phyloP scores from a whole-genome alignment of 345 rosid genomes.

The Cochlearia excelsa region DNA sequence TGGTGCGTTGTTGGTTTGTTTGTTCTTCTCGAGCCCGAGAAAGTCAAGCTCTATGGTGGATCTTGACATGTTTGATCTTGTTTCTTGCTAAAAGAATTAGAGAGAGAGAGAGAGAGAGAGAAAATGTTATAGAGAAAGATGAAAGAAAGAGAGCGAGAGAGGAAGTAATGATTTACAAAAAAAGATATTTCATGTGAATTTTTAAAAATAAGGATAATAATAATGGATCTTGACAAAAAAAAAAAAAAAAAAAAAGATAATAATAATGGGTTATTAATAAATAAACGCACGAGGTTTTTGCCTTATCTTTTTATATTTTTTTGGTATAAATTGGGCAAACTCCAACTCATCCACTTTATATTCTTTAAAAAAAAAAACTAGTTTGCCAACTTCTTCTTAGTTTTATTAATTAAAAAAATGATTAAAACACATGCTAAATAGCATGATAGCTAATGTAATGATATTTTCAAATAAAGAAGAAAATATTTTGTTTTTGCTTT shows the following conservation, averaged over 20 bases:
- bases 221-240: neutral
- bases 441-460: neutral
- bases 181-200: slow-evolving; percentile 21
- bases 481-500: neutral
- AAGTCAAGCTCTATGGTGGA: slow-evolving; percentile 66
- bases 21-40: slow-evolving; percentile 52
- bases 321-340: too few species aligned
- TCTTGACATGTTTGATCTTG: slow-evolving; percentile 43
- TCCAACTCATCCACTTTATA: too few species aligned
- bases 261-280: neutral
- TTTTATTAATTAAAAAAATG: neutral
- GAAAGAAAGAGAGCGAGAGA: slow-evolving; percentile 16
- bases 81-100: neutral
- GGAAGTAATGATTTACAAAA: neutral
- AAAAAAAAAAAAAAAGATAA: neutral
- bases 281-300: too few species aligned
- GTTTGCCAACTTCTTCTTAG: too few species aligned
- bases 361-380: too few species aligned
- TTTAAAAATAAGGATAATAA: neutral
- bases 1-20: slow-evolving; percentile 31
- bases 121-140: neutral
- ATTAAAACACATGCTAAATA: slow-evolving; percentile 22
- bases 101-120: slow-evolving; percentile 4
- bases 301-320: too few species aligned
- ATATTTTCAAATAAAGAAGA: neutral